These are phyloP conservation scores for Cryptosporidium bovis DNA, from an alignment of 169 alveolate species.

Conservation along the genomic window DNA sequence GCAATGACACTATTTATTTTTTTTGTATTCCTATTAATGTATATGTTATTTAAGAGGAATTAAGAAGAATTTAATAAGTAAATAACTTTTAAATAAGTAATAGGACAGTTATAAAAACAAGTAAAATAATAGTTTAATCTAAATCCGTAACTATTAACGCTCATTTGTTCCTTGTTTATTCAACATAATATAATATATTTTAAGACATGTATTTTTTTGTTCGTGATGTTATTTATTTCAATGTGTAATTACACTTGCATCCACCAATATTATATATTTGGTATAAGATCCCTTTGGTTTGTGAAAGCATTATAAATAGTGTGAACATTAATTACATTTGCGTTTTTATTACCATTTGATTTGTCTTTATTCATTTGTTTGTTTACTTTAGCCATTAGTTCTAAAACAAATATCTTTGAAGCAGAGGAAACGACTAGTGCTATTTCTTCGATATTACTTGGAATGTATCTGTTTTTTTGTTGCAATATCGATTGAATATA, in stretches of 20 bases:
- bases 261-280: neutral
- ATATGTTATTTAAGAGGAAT: conserved; percentile 45
- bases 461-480: conserved; percentile 45
- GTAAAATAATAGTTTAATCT: too few species aligned
- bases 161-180: too few species aligned
- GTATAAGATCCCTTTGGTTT: conserved; percentile 21
- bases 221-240: too few species aligned
- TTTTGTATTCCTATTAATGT: conserved; percentile 40
- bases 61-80: neutral
- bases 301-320: conserved; percentile 23
- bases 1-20: conserved; percentile 38
- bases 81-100: too few species aligned
- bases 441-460: conserved; percentile 48
- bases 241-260: too few species aligned
- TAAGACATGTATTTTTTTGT: too few species aligned
- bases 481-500: conserved; percentile 68
- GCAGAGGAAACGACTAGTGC: conserved; percentile 49
- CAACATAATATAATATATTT: too few species aligned
- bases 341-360: neutral
- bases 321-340: conserved; percentile 5
- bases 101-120: neutral
- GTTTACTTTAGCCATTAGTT: conserved; percentile 48
- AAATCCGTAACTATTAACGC: too few species aligned
- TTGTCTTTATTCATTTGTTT: conserved; percentile 9
- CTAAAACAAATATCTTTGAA: conserved; percentile 39